A percentile compares a stretch with the other conserved stretches of the same genome.
phyloP scores from a whole-genome alignment of 2,329 filamentous ascomycete genomes.

The Akanthomyces muscarius region DNA sequence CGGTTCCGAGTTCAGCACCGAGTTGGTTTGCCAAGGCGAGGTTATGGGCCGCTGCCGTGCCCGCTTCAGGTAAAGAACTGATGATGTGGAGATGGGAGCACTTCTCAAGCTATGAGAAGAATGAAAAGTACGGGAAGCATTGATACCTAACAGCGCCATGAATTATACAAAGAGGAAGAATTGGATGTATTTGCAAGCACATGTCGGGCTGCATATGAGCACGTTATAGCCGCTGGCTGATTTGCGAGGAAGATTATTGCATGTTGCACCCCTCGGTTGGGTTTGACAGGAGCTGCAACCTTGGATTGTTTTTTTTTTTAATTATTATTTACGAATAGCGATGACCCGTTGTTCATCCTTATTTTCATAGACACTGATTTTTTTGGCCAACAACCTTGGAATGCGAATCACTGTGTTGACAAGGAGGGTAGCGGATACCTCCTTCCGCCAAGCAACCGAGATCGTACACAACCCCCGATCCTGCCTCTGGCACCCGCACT shows the following conservation, averaged over 20 bases:
- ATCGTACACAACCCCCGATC: background rate
- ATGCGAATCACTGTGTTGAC: background rate
- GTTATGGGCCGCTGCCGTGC: conserved; percentile 97
- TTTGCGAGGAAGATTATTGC: background rate
- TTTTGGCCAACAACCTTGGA: background rate
- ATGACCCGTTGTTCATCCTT: conserved; percentile 11
- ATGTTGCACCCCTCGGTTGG: conserved; percentile 11
- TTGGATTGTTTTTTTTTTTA: conserved; percentile 9
- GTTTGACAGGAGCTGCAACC: conserved; percentile 10
- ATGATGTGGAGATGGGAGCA: background rate
- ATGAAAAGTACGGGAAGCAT: conserved; percentile 13
- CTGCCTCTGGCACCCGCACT: background rate
- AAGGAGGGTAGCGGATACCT: background rate
- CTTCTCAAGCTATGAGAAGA: background rate
- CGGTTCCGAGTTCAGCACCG: conserved; percentile 95
- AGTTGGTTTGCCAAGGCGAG: conserved; percentile 97
- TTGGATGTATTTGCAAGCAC: conserved; percentile 1
- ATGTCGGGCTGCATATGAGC: conserved; percentile 7
- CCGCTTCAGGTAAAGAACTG: conserved; percentile 61
- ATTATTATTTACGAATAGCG: conserved; percentile 13
- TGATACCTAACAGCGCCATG: conserved; percentile 16
- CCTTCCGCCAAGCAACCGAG: background rate
- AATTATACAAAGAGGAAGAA: conserved; percentile 9
- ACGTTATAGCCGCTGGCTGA: conserved; percentile 3
- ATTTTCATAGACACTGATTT: conserved; percentile 12